These are phyloP conservation scores for Nitzschia inconspicua DNA, from an alignment of 108 stramenopile species.

Conservation along the genomic window DNA sequence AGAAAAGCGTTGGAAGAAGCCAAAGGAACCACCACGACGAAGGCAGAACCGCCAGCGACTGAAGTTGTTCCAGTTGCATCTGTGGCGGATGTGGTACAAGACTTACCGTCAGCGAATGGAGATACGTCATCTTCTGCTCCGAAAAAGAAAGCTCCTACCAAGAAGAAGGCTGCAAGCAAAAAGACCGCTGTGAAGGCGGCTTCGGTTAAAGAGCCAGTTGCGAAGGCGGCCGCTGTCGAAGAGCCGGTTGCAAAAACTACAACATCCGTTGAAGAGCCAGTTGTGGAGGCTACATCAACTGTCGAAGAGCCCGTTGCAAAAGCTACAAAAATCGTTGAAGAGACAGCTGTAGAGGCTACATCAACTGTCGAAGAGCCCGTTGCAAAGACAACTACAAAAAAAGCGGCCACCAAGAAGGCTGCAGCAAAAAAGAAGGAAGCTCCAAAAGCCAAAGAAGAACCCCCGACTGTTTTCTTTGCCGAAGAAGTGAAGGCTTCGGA, in stretches of 20 bases:
- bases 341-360: background rate
- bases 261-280: background rate
- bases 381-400: conserved; percentile 1
- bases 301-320: background rate
- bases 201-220: background rate
- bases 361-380: background rate
- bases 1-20: background rate
- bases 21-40: background rate
- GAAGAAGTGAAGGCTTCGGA: background rate
- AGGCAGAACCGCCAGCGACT: no score
- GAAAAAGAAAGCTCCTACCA: conserved; percentile 30
- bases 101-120: no score
- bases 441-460: conserved; percentile 15
- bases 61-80: no score
- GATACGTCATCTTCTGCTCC: no score
- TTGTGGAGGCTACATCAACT: background rate
- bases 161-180: conserved; percentile 31
- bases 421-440: conserved; percentile 12
- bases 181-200: background rate
- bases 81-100: no score
- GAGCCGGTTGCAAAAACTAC: background rate
- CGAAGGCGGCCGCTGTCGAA: background rate
- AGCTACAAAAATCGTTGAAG: background rate
- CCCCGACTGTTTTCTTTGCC: background rate
- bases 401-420: conserved; percentile 29